Conservation (phyloP, 441 rosid genomes). For the Macaranga tanarius region DNA sequence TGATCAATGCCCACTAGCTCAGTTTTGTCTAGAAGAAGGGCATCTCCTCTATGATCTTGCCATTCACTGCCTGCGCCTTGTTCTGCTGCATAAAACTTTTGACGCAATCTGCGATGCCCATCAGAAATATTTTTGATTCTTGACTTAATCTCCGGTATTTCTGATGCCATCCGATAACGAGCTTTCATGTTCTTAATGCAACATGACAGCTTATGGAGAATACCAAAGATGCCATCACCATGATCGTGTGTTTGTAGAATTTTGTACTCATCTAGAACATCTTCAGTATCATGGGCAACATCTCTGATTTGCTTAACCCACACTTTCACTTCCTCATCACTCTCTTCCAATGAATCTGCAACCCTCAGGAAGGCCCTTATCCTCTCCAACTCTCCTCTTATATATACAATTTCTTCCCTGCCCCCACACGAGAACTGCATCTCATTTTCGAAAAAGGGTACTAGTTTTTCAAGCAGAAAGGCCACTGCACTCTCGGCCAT, state of each 20-base stretch:
- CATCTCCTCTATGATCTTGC: constrained; percentile 21
- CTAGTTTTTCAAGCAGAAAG: no score
- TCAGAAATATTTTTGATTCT: constrained; percentile 29
- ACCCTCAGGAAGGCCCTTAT: constrained; percentile 34
- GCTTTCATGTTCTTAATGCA: constrained; percentile 35
- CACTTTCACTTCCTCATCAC: constrained; percentile 35
- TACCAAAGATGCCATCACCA: constrained; percentile 14
- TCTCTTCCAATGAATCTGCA: constrained; percentile 37
- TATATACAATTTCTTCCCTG: no score
- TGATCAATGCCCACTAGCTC: constrained; percentile 32
- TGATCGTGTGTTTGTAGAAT: constrained; percentile 29
- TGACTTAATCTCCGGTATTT: constrained; percentile 25
- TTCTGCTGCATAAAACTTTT: constrained; percentile 16
- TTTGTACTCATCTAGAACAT: constrained; percentile 41
- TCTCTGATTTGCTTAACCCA: constrained; percentile 51
- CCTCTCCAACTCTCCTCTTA: constrained; percentile 29
- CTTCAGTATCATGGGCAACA: constrained; percentile 42
- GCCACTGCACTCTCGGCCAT: no score
- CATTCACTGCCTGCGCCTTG: neutral
- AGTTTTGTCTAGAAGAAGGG: constrained; percentile 20
- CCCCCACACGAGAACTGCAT: no score
- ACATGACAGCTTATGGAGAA: constrained; percentile 25
- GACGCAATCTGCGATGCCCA: constrained; percentile 26
- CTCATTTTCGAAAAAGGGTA: no score
- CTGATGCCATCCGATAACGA: constrained; percentile 29